These are phyloP conservation scores for Penicillium sp. DNA, from an alignment of 2,329 filamentous ascomycete species.

Conservation along the genomic window DNA sequence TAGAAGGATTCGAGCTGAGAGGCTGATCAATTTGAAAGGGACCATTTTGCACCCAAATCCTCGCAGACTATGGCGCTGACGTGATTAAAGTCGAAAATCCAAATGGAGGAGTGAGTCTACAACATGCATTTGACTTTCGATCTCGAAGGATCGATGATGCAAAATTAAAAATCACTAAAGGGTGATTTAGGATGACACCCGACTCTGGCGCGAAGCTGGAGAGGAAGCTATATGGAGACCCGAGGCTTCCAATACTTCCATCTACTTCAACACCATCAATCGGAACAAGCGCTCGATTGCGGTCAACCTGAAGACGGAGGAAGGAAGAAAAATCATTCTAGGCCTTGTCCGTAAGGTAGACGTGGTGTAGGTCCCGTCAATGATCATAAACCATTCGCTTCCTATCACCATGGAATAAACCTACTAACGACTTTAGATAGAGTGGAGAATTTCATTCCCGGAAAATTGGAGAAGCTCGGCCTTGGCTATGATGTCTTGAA, in stretches of 20 bases:
- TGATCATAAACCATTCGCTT: not conserved
- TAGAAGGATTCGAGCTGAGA: not conserved
- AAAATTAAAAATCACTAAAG: slow-evolving; percentile 9
- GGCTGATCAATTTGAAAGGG: slow-evolving; percentile 20
- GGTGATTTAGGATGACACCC: slow-evolving; percentile 28
- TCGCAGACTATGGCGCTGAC: slow-evolving; percentile 47
- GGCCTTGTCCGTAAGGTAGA: slow-evolving; percentile 38
- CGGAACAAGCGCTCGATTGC: slow-evolving; percentile 46
- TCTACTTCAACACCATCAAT: slow-evolving; percentile 47
- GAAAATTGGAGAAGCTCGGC: slow-evolving; percentile 42
- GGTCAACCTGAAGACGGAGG: slow-evolving; percentile 30
- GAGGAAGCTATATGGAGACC: slow-evolving; percentile 29
- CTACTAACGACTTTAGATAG: slow-evolving; percentile 5
- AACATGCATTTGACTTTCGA: not conserved
- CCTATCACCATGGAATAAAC: not conserved
- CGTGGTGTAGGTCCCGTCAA: slow-evolving; percentile 31
- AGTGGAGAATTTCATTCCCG: slow-evolving; percentile 47
- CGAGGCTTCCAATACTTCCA: slow-evolving; percentile 33
- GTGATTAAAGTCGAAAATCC: slow-evolving; percentile 43
- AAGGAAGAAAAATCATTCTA: slow-evolving; percentile 33
- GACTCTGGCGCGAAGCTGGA: slow-evolving; percentile 30
- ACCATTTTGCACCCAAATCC: slow-evolving; percentile 44
- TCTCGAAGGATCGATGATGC: slow-evolving; percentile 14
- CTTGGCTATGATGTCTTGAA: slow-evolving; percentile 41
- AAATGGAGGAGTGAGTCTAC: slow-evolving; percentile 27